phyloP scores from a whole-genome alignment of 2,329 filamentous ascomycete species.

The Metarhizium brunneum region DNA sequence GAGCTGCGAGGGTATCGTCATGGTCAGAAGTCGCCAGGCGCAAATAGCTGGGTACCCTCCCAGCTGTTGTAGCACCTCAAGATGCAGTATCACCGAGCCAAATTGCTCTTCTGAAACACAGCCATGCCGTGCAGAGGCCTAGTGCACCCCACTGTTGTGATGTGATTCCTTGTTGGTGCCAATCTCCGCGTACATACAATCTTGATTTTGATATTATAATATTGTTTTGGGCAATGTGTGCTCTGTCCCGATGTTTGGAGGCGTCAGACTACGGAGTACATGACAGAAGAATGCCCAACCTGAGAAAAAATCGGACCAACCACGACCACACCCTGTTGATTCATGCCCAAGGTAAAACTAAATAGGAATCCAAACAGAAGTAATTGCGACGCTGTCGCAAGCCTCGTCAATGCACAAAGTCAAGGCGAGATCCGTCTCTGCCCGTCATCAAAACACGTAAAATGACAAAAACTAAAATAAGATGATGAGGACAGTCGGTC shows the following conservation, averaged over 20 bases:
- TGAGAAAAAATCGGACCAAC: background rate
- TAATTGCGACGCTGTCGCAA: background rate
- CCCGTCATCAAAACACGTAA: background rate
- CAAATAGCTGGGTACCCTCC: background rate
- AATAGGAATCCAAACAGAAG: background rate
- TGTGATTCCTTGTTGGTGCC: background rate
- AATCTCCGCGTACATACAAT: background rate
- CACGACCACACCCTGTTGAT: background rate
- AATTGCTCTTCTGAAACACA: slow-evolving; percentile 2
- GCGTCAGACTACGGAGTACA: background rate
- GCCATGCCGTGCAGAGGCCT: slow-evolving; percentile 1
- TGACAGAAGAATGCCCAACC: background rate
- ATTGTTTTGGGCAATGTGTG: background rate
- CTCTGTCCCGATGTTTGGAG: background rate
- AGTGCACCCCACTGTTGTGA: background rate
- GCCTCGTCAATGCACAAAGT: background rate
- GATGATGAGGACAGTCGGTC: background rate
- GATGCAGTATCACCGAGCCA: slow-evolving; percentile 1
- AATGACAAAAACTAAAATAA: background rate
- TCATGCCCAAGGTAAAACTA: slow-evolving; percentile 3
- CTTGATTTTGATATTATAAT: background rate
- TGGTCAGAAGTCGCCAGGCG: background rate
- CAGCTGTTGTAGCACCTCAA: background rate
- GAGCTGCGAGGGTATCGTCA: background rate
- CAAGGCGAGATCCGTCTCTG: background rate